Percentiles rank a stretch among this genome's conserved stretches.
Conservation (phyloP, 371 early-diverging fungal genomes). For the Blakeslea trispora region DNA sequence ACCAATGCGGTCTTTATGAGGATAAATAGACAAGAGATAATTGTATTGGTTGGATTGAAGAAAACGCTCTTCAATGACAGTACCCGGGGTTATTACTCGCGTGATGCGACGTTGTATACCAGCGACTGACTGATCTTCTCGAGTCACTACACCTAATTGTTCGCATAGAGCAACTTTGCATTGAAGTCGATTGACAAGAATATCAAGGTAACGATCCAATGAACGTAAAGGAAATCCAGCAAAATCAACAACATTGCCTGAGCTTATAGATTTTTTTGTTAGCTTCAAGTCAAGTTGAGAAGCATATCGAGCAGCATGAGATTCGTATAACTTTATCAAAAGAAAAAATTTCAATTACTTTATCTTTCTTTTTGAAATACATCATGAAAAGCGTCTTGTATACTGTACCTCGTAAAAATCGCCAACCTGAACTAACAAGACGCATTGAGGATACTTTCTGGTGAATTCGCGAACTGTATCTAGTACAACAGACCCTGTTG, state of each 20-base stretch:
- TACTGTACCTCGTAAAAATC: constrained; percentile 85
- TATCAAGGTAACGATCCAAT: constrained; percentile 76
- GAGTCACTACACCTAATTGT: constrained; percentile 59
- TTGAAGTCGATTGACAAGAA: constrained; percentile 68
- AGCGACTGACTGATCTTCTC: constrained; percentile 43
- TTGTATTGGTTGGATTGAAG: constrained; percentile 64
- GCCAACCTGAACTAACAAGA: constrained; percentile 89
- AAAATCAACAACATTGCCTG: constrained; percentile 54
- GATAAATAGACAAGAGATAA: constrained; percentile 63
- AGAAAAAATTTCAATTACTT: constrained; percentile 1
- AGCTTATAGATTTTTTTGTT: constrained; percentile 51
- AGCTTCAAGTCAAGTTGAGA: constrained; percentile 71
- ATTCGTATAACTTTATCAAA: constrained; percentile 63
- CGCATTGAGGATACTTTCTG: constrained; percentile 71
- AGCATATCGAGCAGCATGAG: constrained; percentile 73
- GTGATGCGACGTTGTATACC: constrained; percentile 69
- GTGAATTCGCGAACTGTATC: constrained; percentile 66
- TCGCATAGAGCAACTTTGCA: constrained; percentile 86
- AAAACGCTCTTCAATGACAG: constrained; percentile 76
- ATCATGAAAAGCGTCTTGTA: too few relatives aligned
- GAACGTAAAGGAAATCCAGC: constrained; percentile 80
- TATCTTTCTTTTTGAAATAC: too few relatives aligned
- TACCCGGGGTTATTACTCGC: constrained; percentile 88
- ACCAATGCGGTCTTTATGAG: constrained; percentile 48
- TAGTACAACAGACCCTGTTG: constrained; percentile 48